phyloP scores from a whole-genome alignment of 805 yeast genomes.

The Candida sonorensis region DNA sequence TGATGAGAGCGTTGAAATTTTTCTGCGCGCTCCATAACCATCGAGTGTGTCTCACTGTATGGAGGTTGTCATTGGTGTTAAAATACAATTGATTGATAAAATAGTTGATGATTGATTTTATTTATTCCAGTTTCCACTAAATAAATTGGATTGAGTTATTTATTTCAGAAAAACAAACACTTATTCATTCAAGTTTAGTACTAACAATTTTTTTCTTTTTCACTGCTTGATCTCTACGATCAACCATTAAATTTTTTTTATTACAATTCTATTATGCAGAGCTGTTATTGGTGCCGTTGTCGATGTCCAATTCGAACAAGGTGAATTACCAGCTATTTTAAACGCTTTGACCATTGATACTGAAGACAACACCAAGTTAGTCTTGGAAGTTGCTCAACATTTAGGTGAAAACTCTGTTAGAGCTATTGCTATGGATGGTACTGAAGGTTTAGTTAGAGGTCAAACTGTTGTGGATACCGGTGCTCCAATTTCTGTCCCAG shows the following conservation, averaged over 20 bases:
- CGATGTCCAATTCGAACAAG: slow-evolving; percentile 98
- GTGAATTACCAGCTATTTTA: slow-evolving; percentile 93
- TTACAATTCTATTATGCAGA: slow-evolving; percentile 32
- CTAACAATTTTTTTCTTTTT: slow-evolving; percentile 17
- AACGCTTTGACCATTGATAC: slow-evolving; percentile 89
- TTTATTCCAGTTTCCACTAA: no score
- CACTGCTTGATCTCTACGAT: no score
- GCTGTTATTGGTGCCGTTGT: slow-evolving; percentile 99
- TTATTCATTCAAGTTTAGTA: slow-evolving; percentile 3
- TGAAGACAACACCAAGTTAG: slow-evolving; percentile 56
- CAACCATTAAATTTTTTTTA: no score
- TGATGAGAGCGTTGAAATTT: neutral
- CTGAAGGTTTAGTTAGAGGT: slow-evolving; percentile 99
- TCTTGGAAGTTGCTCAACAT: slow-evolving; percentile 98
- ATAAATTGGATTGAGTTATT: no score
- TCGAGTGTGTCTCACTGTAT: neutral
- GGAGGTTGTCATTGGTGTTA: no score
- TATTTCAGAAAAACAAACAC: no score
- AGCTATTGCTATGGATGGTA: slow-evolving; percentile 99
- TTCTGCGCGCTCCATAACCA: slow-evolving; percentile 18
- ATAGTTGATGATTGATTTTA: no score
- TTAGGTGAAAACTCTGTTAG: slow-evolving; percentile 99
- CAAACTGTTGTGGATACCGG: slow-evolving; percentile 89
- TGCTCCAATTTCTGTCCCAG: slow-evolving; percentile 98
- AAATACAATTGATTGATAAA: no score